Base-by-base conservation (phyloP, 441 rosid species). In the Daphne laureola region DNA sequence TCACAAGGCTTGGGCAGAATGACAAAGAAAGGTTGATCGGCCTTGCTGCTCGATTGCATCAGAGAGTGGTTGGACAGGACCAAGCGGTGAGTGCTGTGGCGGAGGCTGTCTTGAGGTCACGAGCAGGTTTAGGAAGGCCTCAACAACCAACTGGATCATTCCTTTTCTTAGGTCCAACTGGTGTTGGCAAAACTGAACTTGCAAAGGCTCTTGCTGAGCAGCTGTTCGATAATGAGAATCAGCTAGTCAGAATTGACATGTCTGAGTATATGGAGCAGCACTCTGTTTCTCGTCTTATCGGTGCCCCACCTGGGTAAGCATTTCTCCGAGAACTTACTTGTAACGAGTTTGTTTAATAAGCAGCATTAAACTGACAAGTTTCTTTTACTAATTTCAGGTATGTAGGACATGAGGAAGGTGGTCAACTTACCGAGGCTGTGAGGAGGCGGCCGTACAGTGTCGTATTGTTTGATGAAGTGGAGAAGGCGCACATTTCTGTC, bases 181-280 rank as follows among this genome's bases (percentile, higher is more conserved):
- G 98, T 67, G 96, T 91, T 47, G 98, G 98, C 42, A 91, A 91
- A 53, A 91, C 98, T 0, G 96, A 91, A 70, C 93, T 91, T 0
- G 98, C 98, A 0, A 91, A 91, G 73, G 95, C 98, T 14, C 83
- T 91, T 0, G 98, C 98, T 0, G 98, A 91, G 66, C 96, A 91
- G 58, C 89, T 91, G 18, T 91, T 91, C 54, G 98, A 91, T 51
- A 85, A 88, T 0, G 95, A 91, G 35, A 91, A 88, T 36, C 79
- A 78, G 12, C 48, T 91, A 18, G 79, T 91, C 14, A 82, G 98
- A 26, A 85, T 91, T 5, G 98, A 91, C 63, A 88, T 91, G 98
- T 91, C 98, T 0, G 98, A 91, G 63, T 88, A 91, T 14, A 88
- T 86, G 96, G 98, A 88, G 62, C 98, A 88, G 35, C 96, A 91